Base-by-base conservation (phyloP, 176 grass and related monocot genomes). In the Zea mays region DNA sequence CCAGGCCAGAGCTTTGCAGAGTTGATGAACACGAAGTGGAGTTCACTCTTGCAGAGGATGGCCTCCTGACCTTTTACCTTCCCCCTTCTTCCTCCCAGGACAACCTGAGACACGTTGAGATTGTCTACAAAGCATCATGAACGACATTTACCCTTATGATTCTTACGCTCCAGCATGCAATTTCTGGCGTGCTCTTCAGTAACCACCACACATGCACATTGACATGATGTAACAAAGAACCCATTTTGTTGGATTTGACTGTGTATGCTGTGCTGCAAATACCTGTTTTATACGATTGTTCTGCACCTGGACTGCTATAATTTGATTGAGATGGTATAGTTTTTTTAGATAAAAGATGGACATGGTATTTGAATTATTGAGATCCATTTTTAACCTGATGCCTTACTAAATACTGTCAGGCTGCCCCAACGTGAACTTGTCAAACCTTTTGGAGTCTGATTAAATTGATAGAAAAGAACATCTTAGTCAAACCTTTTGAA, bases 21-120 rank as follows among this genome's bases (percentile, higher is more conserved):
- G 86, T 92, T 56, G 80, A 86, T 68, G 61, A 45, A 11, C 4
- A 66, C 3, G 70, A 88, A 34, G 72, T 77, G 16, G 83, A 88
- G 60, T 88, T 88, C 71, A 69, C 16, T 13, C 47, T 86, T 47
- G 50, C 48, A 14, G 40, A 77, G 5, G 62, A 76, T 64, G 67
- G 85, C 6, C 40, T 91, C 39, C 38, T 87, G 6, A 16, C 76
- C 17, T 81, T 90, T 62, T 67, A 73, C 54, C 59, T 89, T 14
- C 19, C 67, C 7, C n/a, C 58, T 6, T 5, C 33, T 4, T 58
- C 67, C 16, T 62, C 80, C 16, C 42, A 68, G 10, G 36, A 20
- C 16, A 67, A 44, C 8, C 27, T 62, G 2, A n/a, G 60, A 11
- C 43, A 33, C 56, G 57, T 85, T 35, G 78, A 85, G 43, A 85